Evolutionary conservation across 1,139 yeast genomes (phyloP).

Genomic region (Yamadazyma friedrichii): DNA sequence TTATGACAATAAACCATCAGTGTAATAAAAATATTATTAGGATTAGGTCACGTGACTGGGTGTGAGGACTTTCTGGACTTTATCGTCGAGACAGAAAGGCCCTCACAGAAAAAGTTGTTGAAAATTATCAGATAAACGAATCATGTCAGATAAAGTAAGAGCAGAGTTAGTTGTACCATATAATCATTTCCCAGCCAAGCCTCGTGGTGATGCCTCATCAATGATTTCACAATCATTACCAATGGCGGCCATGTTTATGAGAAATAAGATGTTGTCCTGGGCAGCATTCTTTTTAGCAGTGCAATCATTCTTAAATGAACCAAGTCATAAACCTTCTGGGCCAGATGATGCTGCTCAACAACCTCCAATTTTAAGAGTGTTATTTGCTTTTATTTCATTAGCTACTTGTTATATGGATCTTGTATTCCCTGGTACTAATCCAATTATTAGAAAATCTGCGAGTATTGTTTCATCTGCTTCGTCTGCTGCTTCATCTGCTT

Average conservation of each 20-base stretch:
- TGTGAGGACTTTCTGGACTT: too few species aligned
- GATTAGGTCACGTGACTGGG: neutral
- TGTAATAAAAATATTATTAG: too few species aligned
- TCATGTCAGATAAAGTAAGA: slow-evolving; percentile 26
- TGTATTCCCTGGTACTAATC: slow-evolving; percentile 37
- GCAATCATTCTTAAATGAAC: slow-evolving; percentile 51
- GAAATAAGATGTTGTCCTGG: slow-evolving; percentile 58
- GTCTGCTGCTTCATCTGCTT: slow-evolving; percentile 19
- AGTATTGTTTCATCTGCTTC: slow-evolving; percentile 20
- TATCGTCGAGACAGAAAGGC: too few species aligned
- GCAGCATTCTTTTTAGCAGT: slow-evolving; percentile 51
- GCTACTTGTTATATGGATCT: slow-evolving; percentile 55
- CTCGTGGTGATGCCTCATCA: slow-evolving; percentile 44
- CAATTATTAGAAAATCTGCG: slow-evolving; percentile 24
- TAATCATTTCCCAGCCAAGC: slow-evolving; percentile 49
- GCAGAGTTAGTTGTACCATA: slow-evolving; percentile 44
- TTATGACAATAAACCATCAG: neutral
- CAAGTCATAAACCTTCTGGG: slow-evolving; percentile 34
- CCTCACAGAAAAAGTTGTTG: slow-evolving; percentile 4
- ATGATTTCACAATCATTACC: slow-evolving; percentile 61
- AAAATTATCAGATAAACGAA: neutral
- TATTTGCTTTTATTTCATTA: slow-evolving; percentile 48
- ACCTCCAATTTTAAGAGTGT: slow-evolving; percentile 43
- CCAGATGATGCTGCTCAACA: slow-evolving; percentile 23
- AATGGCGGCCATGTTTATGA: slow-evolving; percentile 65